Evolutionary conservation across 495 filamentous ascomycete genomes (phyloP).

Genomic region (Alectoria sarmentosa): DNA sequence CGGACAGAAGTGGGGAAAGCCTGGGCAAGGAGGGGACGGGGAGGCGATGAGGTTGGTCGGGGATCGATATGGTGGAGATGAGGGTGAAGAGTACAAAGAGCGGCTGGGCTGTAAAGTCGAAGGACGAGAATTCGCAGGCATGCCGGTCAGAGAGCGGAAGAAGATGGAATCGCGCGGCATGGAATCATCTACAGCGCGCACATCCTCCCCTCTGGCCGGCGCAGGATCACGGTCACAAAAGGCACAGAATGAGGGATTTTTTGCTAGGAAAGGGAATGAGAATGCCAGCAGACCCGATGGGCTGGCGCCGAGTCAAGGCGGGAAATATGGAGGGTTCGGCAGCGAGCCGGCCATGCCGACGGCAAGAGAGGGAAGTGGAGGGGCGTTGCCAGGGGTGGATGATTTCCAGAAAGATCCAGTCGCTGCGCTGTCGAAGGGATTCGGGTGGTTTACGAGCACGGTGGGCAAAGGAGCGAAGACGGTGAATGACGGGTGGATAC

Average conservation of each 20-base stretch:
- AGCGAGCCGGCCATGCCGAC: conserved; percentile 38
- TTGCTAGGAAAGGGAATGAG: conserved; percentile 69
- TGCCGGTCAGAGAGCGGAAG: conserved; percentile 27
- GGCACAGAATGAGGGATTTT: conserved; percentile 77
- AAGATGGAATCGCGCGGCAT: conserved; percentile 30
- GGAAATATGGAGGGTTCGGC: conserved; percentile 88
- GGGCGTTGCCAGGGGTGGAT: conserved; percentile 55
- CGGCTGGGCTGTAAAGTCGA: conserved; percentile 79
- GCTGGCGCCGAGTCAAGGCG: conserved; percentile 79
- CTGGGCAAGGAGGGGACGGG: conserved; percentile 42
- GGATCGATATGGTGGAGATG: conserved; percentile 77
- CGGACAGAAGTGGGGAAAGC: conserved; percentile 60
- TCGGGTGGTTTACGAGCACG: conserved; percentile 85
- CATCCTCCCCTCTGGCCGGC: conserved; percentile 30
- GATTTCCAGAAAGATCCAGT: conserved; percentile 90
- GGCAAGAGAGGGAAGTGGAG: conserved; percentile 29
- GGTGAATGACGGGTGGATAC: conserved; percentile 80
- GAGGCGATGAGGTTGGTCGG: conserved; percentile 63
- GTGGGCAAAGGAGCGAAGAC: conserved; percentile 84
- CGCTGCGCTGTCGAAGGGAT: conserved; percentile 80
- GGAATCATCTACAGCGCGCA: conserved; percentile 25
- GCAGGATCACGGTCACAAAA: conserved; percentile 39
- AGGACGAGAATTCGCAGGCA: conserved; percentile 59
- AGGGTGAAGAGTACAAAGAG: conserved; percentile 95
- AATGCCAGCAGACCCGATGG: conserved; percentile 70